A percentile compares a stretch with the other conserved stretches of the same genome.
Evolutionary conservation across 805 yeast genomes (phyloP).

Genomic region (Wickerhamiella alocasiicola): DNA sequence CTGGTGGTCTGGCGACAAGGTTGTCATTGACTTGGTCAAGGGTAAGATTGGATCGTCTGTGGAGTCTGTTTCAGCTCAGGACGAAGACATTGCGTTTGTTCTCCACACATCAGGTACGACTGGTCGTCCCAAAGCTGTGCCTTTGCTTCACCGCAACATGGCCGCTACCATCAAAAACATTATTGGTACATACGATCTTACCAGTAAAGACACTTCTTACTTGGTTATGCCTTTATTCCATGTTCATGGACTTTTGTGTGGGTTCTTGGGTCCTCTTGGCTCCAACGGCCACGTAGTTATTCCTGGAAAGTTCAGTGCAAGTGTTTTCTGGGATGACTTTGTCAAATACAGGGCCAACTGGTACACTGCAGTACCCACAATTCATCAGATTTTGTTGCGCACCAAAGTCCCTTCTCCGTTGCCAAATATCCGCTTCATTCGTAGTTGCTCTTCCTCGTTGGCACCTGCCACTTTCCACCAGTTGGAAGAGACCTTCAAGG

Average conservation of each 20-base stretch:
- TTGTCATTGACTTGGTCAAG: constrained; percentile 25
- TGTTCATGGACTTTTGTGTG: constrained; percentile 63
- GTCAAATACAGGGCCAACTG: constrained; percentile 41
- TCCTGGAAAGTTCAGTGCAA: constrained; percentile 51
- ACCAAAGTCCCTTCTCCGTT: constrained; percentile 36
- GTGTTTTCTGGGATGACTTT: constrained; percentile 48
- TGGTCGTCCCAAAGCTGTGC: constrained; percentile 66
- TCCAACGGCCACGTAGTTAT: constrained; percentile 51
- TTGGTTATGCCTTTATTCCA: constrained; percentile 70
- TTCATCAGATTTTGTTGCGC: constrained; percentile 52
- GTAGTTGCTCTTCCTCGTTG: constrained; percentile 61
- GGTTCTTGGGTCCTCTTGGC: constrained; percentile 46
- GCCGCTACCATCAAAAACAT: constrained; percentile 49
- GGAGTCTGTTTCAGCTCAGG: constrained; percentile 24
- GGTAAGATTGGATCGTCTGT: background rate
- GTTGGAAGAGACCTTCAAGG: constrained; percentile 44
- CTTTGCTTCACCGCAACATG: constrained; percentile 52
- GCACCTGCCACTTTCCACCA: constrained; percentile 52
- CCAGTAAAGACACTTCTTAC: constrained; percentile 40
- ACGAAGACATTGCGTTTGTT: constrained; percentile 48
- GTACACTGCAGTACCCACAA: constrained; percentile 72
- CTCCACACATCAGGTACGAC: constrained; percentile 69
- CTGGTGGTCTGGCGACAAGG: constrained; percentile 34
- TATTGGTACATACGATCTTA: constrained; percentile 42
- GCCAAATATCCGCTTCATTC: constrained; percentile 50